Base-by-base conservation (phyloP, 164 flowering plant genomes). In the Macadamia integrifolia region DNA sequence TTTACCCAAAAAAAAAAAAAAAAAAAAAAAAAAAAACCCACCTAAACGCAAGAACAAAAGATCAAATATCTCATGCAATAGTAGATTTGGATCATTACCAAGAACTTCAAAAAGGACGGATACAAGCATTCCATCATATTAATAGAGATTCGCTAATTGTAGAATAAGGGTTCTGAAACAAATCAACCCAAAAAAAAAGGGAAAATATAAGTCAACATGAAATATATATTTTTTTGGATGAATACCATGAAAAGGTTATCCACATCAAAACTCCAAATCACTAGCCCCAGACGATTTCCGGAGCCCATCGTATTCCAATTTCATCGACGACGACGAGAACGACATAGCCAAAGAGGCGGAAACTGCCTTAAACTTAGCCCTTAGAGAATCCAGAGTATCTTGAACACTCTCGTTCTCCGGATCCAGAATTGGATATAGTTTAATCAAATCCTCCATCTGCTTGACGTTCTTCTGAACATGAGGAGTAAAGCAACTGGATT, bases 341-440 rank as follows among this genome's bases (percentile, higher is more conserved):
- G 40, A 35, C 3, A 2, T 35, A 35, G 40, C 75, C 72, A 93
- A 66, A 6, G 83, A 76, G 12, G 88, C 90, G 42, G 84, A 77
- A 65, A 89, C 65, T 53, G 81, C 84, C 77, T 74, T 82, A 74
- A 89, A 89, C 69, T 89, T 90, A 75, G 78, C 69, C 81, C 94
- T 83, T 78, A 93, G 72, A 12, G 72, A 67, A 11, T 82, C 85
- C 84, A 87, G 81, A 8, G 85, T 65, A 44, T 87, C 90, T 12
- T 84, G 80, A 11, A 79, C 81, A 31, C 69, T 69, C 83, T 86
- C 94, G 30, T 85, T 65, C 64, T 90, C 93, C 0, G 93, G 93
- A 12, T 93, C 85, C 68, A 68, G 57, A 62, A 86, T 18, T 0
- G 93, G 95, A 73, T 86, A 87, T 66, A 77, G 81, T 6, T 77